These are phyloP conservation scores for Colletotrichum australisinense DNA, from an alignment of 2,329 filamentous ascomycete species.

Conservation along the genomic window DNA sequence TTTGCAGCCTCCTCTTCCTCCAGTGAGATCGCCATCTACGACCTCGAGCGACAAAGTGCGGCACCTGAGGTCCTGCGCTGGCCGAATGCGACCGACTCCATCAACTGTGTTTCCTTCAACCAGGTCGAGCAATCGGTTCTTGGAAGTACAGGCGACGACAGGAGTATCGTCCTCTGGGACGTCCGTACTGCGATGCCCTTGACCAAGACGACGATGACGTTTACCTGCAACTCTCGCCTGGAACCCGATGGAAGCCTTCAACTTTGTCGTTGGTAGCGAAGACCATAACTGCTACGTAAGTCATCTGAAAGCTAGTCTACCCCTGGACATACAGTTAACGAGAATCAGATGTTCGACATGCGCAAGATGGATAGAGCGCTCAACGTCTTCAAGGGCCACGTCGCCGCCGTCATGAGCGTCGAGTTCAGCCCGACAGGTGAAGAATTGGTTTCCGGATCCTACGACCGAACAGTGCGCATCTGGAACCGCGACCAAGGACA, in stretches of 20 bases:
- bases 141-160: constrained; percentile 85
- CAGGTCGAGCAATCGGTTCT: constrained; percentile 93
- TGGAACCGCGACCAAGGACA: constrained; percentile 86
- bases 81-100: constrained; percentile 91
- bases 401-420: constrained; percentile 93
- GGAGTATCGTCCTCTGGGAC: constrained; percentile 91
- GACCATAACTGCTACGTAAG: constrained; percentile 80
- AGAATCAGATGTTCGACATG: constrained; percentile 81
- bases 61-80: constrained; percentile 86
- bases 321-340: not conserved
- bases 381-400: constrained; percentile 91
- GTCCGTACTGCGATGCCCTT: constrained; percentile 87
- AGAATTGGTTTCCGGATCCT: constrained; percentile 90
- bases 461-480: constrained; percentile 85
- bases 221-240: constrained; percentile 90
- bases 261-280: constrained; percentile 92
- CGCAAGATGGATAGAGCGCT: constrained; percentile 87
- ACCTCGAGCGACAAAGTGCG: constrained; percentile 82
- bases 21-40: constrained; percentile 86
- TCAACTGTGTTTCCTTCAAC: constrained; percentile 90
- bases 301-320: not conserved
- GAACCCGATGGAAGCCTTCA: constrained; percentile 98
- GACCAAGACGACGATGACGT: constrained; percentile 81
- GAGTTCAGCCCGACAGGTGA: constrained; percentile 96
- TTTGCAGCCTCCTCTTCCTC: constrained; percentile 86